phyloP scores from a whole-genome alignment of 176 grass and related monocot species.

The Musa acuminata region DNA sequence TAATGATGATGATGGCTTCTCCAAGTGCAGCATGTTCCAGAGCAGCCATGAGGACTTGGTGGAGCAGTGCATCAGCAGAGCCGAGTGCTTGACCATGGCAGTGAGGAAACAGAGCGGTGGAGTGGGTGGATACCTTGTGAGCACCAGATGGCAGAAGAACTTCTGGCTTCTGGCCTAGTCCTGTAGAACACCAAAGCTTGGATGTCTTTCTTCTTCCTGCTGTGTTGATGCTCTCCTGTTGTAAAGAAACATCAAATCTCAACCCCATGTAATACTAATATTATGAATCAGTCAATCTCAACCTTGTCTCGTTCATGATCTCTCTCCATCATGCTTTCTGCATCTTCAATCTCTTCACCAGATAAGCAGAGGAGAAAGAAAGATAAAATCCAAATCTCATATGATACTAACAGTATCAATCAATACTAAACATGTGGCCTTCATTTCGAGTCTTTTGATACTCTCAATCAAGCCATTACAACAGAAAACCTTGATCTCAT shows the following conservation, averaged over 20 bases:
- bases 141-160: conserved; percentile 96
- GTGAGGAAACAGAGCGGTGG: conserved; percentile 78
- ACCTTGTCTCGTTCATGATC: background rate
- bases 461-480: no score
- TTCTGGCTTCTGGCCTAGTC: conserved; percentile 69
- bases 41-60: conserved; percentile 70
- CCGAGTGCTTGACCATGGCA: conserved; percentile 80
- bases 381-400: no score
- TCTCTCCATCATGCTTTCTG: no score
- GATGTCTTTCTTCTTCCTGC: no score
- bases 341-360: no score
- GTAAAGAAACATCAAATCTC: background rate
- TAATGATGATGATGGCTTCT: background rate
- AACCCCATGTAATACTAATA: background rate
- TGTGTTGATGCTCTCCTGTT: background rate
- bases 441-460: no score
- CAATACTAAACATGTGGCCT: no score
- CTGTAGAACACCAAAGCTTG: background rate
- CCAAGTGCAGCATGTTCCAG: conserved; percentile 36
- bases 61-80: conserved; percentile 82
- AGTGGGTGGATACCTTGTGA: conserved; percentile 72
- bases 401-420: no score
- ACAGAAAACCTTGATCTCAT: no score
- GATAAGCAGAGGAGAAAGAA: no score
- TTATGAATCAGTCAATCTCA: background rate